Evolutionary conservation across 2,329 filamentous ascomycete species (phyloP).

Genomic region (Neodidymelliopsis sp.): DNA sequence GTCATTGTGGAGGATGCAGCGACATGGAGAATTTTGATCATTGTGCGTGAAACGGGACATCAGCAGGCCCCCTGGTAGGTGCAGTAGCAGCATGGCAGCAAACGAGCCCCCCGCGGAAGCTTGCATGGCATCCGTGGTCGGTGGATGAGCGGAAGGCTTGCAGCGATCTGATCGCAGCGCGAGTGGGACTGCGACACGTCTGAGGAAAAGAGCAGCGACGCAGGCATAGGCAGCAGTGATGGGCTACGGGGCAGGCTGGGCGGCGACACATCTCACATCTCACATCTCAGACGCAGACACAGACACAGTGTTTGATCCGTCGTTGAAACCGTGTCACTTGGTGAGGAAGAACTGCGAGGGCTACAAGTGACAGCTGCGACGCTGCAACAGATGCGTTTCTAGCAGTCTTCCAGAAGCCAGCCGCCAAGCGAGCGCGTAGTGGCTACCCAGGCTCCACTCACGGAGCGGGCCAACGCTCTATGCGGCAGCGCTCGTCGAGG

Average conservation of each 20-base stretch:
- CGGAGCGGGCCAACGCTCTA: slow-evolving; percentile 32
- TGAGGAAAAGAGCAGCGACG: slow-evolving; percentile 27
- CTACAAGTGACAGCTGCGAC: slow-evolving; percentile 20
- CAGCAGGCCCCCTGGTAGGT: slow-evolving; percentile 30
- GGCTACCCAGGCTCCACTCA: slow-evolving; percentile 30
- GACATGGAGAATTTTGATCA: slow-evolving; percentile 32
- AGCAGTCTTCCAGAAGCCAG: slow-evolving; percentile 33
- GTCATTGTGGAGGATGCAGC: slow-evolving; percentile 17
- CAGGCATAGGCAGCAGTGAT: no score
- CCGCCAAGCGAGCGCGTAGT: slow-evolving; percentile 29
- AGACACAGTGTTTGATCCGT: slow-evolving; percentile 25
- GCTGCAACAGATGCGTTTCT: slow-evolving; percentile 22
- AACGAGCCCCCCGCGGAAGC: slow-evolving; percentile 28
- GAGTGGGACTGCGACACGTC: slow-evolving; percentile 35
- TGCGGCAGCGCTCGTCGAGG: slow-evolving; percentile 18
- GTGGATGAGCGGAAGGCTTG: slow-evolving; percentile 43
- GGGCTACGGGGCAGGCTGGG: no score
- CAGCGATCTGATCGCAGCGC: slow-evolving; percentile 33
- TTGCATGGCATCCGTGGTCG: slow-evolving; percentile 38
- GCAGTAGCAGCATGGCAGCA: slow-evolving; percentile 31
- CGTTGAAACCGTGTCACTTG: slow-evolving; percentile 21
- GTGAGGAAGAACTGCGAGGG: slow-evolving; percentile 16
- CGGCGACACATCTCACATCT: slow-evolving; percentile 27
- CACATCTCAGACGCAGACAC: neutral
- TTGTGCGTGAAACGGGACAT: slow-evolving; percentile 39